These are phyloP conservation scores for Vitis hybrid DNA, from an alignment of 177 flowering plant species.

Conservation along the genomic window DNA sequence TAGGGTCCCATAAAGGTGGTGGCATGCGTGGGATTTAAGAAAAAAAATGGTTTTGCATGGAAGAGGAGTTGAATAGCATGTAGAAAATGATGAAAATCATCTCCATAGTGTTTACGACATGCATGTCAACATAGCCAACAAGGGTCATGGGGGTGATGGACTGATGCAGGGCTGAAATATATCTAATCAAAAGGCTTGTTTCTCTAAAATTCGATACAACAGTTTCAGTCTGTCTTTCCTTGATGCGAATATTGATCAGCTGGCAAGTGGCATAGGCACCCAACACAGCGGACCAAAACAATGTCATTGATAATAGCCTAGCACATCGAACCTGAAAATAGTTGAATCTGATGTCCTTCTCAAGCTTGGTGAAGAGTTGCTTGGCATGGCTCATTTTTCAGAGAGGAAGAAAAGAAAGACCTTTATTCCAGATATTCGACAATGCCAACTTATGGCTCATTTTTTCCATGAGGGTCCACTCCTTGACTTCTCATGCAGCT, in stretches of 20 bases:
- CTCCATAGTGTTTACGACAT: slow-evolving; percentile 79
- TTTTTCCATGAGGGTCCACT: too few species aligned
- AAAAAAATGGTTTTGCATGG: too few species aligned
- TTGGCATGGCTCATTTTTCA: too few species aligned
- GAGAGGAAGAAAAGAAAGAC: too few species aligned
- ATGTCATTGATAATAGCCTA: slow-evolving; percentile 20
- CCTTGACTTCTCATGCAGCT: too few species aligned
- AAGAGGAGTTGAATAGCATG: slow-evolving; percentile 81
- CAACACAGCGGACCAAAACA: slow-evolving; percentile 76
- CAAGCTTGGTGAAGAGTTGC: too few species aligned
- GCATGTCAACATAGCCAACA: slow-evolving; percentile 94
- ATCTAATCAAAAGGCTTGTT: slow-evolving; percentile 59
- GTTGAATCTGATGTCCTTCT: too few species aligned
- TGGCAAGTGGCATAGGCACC: slow-evolving; percentile 78
- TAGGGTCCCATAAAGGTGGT: too few species aligned
- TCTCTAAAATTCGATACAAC: slow-evolving; percentile 69
- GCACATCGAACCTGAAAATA: too few species aligned
- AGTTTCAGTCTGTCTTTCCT: slow-evolving; percentile 77
- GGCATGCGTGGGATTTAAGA: too few species aligned
- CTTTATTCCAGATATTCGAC: too few species aligned
- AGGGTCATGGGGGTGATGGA: slow-evolving; percentile 90
- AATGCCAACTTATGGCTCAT: too few species aligned
- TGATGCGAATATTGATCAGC: slow-evolving; percentile 77
- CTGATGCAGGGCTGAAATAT: slow-evolving; percentile 82
- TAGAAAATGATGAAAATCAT: slow-evolving; percentile 86